Conservation (phyloP, 2,329 filamentous ascomycete species). For the Tolypocladium paradoxum region DNA sequence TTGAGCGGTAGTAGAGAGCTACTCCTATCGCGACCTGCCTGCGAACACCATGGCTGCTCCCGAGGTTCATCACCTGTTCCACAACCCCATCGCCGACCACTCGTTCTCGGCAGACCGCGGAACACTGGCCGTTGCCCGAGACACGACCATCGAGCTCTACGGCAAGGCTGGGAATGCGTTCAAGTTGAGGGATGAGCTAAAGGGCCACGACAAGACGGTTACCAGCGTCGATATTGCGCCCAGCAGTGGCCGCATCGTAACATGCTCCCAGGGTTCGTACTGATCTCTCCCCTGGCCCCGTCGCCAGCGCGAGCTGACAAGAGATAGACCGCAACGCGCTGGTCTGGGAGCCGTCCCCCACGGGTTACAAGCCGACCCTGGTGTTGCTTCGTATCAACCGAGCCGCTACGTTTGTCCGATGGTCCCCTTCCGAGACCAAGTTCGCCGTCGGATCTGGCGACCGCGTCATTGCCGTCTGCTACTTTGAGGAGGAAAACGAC, state of each 20-base stretch:
- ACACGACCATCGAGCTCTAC: constrained; percentile 86
- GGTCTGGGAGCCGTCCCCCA: constrained; percentile 90
- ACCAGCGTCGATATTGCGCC: constrained; percentile 95
- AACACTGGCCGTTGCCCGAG: constrained; percentile 82
- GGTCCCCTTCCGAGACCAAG: constrained; percentile 94
- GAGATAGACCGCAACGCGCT: constrained; percentile 82
- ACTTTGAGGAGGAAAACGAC: constrained; percentile 98
- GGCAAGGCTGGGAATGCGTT: constrained; percentile 61
- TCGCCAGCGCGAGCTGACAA: constrained; percentile 4
- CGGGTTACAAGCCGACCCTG: constrained; percentile 92
- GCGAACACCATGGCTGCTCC: constrained; percentile 60
- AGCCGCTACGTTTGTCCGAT: constrained; percentile 91
- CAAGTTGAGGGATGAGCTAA: constrained; percentile 81
- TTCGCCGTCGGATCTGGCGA: constrained; percentile 96
- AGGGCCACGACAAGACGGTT: constrained; percentile 93
- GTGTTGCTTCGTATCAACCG: constrained; percentile 95
- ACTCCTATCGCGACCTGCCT: constrained; percentile 30
- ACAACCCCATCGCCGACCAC: constrained; percentile 92
- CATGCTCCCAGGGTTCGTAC: constrained; percentile 78
- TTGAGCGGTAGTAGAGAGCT: constrained; percentile 87
- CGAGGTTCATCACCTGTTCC: constrained; percentile 94
- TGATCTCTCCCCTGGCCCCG: neutral
- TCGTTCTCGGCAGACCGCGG: constrained; percentile 90
- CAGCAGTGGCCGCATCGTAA: constrained; percentile 83
- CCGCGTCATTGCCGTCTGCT: constrained; percentile 90